Percentiles rank a stretch among this genome's conserved stretches.
phyloP scores from a whole-genome alignment of 176 grass and related monocot genomes.

The Ampelocalamus luodianensis region DNA sequence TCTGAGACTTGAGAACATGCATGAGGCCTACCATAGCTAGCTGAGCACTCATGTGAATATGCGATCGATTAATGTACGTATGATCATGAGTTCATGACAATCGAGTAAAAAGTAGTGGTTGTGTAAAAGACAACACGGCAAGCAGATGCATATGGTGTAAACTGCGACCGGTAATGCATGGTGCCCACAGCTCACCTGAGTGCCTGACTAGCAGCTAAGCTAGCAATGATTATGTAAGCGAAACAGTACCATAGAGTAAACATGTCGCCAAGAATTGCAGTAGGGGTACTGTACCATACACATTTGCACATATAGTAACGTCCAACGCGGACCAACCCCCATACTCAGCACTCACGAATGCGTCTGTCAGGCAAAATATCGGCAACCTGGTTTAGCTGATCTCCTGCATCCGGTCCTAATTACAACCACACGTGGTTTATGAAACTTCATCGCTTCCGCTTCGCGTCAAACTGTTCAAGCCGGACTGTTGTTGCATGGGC shows the following conservation, averaged over 20 bases:
- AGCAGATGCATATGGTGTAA: background rate
- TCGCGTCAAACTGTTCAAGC: background rate
- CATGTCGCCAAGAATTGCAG: background rate
- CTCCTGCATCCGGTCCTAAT: background rate
- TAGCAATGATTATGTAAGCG: slow-evolving; percentile 12
- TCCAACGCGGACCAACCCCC: background rate
- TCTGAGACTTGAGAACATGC: background rate
- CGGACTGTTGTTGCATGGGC: background rate
- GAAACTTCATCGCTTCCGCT: background rate
- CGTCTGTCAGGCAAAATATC: background rate
- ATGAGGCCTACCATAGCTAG: background rate
- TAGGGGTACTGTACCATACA: background rate
- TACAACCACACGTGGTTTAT: background rate
- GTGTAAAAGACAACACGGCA: background rate
- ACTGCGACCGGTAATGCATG: background rate
- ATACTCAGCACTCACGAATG: background rate
- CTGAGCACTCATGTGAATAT: background rate
- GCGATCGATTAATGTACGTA: background rate
- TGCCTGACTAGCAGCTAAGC: background rate
- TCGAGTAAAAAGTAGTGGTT: background rate
- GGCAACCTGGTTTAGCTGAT: background rate
- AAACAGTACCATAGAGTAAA: background rate
- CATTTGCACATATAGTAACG: background rate
- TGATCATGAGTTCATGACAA: background rate
- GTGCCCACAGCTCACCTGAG: background rate